Evolutionary conservation across 2,329 filamentous ascomycete genomes (phyloP).

Genomic region (Hypoxylon sp.): DNA sequence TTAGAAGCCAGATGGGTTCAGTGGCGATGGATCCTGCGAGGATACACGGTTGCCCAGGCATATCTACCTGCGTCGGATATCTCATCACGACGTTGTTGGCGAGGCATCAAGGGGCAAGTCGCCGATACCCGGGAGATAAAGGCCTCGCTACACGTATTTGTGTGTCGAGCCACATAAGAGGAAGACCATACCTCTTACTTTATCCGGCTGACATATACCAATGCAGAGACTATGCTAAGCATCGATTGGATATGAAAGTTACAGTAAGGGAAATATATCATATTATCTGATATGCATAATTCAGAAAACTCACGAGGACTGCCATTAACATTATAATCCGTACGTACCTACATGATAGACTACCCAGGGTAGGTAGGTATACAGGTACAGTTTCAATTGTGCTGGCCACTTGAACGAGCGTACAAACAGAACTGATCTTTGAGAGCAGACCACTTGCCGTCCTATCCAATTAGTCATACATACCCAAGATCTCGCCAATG

Average conservation of each 20-base stretch:
- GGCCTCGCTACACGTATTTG: not conserved
- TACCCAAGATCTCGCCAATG: conserved; percentile 62
- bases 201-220: no score
- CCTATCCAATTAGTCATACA: conserved; percentile 52
- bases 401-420: not conserved
- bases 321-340: conserved; percentile 22
- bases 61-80: not conserved
- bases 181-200: no score
- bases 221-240: not conserved
- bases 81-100: not conserved
- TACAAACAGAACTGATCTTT: not conserved
- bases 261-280: not conserved
- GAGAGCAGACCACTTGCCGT: not conserved
- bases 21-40: not conserved
- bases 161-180: not conserved
- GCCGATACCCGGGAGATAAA: not conserved
- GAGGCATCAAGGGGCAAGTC: not conserved
- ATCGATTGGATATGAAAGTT: not conserved
- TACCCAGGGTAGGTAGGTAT: no score
- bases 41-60: conserved; percentile 4
- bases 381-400: no score
- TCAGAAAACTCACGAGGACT: not conserved
- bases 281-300: not conserved
- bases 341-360: no score
- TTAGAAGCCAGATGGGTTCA: not conserved